Evolutionary conservation across 768 basidiomycete species (phyloP).

Genomic region (Suillus plorans): DNA sequence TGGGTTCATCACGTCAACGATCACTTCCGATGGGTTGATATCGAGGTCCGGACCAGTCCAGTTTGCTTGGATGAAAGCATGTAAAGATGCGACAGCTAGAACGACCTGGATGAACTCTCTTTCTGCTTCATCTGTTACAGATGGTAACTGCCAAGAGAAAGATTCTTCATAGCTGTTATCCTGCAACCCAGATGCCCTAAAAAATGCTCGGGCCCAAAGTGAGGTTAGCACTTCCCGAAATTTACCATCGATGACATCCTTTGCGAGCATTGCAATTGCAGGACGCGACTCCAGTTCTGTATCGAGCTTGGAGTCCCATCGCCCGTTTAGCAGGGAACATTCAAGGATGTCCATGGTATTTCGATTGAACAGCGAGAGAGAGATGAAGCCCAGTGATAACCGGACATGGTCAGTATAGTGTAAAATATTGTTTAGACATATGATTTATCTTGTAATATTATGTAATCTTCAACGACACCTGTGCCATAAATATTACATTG

Average conservation of each 20-base stretch:
- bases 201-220: conserved; percentile 39
- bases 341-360: conserved; percentile 39
- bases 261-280: conserved; percentile 39
- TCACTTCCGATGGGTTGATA: conserved; percentile 43
- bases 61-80: conserved; percentile 90
- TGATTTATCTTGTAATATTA: too few relatives aligned
- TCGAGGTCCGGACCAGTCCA: conserved; percentile 94
- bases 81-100: conserved; percentile 76
- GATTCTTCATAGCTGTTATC: conserved; percentile 40
- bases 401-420: too few relatives aligned
- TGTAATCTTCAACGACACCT: too few relatives aligned
- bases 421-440: too few relatives aligned
- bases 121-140: conserved; percentile 36
- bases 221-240: conserved; percentile 56
- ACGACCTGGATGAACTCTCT: conserved; percentile 59
- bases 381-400: too few relatives aligned
- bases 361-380: background rate
- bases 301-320: conserved; percentile 34
- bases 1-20: conserved; percentile 35
- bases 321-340: conserved; percentile 55
- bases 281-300: conserved; percentile 22
- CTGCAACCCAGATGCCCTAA: conserved; percentile 35
- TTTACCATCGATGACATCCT: conserved; percentile 57
- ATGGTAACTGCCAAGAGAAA: conserved; percentile 29
- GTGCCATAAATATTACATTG: too few relatives aligned